Evolutionary conservation across 768 basidiomycete species (phyloP).

Genomic region (Mycena maculata): DNA sequence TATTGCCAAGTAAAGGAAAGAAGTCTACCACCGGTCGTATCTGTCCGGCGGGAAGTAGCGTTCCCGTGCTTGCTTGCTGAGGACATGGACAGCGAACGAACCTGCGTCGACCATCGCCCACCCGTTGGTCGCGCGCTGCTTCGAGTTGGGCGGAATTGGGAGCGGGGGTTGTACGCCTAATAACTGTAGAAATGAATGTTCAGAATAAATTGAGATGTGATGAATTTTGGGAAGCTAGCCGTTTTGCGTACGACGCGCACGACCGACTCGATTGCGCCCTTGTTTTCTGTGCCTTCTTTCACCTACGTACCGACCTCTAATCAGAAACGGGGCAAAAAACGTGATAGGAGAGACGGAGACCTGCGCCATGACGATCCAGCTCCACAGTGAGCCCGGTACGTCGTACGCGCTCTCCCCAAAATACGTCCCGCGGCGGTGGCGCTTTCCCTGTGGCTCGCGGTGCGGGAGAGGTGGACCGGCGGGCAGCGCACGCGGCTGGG

Average conservation of each 20-base stretch:
- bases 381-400: constrained; percentile 73
- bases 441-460: constrained; percentile 66
- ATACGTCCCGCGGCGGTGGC: constrained; percentile 76
- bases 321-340: constrained; percentile 3
- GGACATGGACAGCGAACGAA: constrained; percentile 81
- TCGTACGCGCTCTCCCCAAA: constrained; percentile 70
- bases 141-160: constrained; percentile 70
- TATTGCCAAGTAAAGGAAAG: no score
- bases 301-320: no score
- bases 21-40: constrained; percentile 41
- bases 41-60: constrained; percentile 66
- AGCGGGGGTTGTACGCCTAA: constrained; percentile 68
- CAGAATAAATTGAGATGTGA: background rate
- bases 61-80: constrained; percentile 73
- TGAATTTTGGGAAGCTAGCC: constrained; percentile 39
- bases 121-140: constrained; percentile 70
- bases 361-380: constrained; percentile 81
- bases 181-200: constrained; percentile 62
- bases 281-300: constrained; percentile 85
- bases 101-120: constrained; percentile 91
- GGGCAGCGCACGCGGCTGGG: constrained; percentile 59
- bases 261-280: constrained; percentile 82
- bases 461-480: constrained; percentile 72
- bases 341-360: constrained; percentile 61
- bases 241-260: constrained; percentile 77